A percentile compares a stretch with the other conserved stretches of the same genome.
Evolutionary conservation across 108 stramenopile species (phyloP).

Genomic region (Cyclotella sp.): DNA sequence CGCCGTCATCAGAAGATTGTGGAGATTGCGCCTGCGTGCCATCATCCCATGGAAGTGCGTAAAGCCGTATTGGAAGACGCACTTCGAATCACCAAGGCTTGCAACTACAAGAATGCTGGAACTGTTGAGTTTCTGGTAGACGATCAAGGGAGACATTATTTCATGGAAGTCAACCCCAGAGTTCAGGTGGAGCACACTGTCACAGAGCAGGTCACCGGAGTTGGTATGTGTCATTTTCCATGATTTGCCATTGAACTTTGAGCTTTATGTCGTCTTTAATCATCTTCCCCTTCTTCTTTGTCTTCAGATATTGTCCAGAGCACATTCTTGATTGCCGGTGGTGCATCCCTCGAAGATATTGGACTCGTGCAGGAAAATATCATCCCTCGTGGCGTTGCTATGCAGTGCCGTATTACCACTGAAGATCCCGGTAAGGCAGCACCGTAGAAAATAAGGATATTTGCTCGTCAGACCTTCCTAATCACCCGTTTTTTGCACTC

Average conservation of each 20-base stretch:
- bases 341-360: constrained; percentile 64
- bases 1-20: constrained; percentile 92
- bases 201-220: constrained; percentile 81
- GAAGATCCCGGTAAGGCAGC: constrained; percentile 39
- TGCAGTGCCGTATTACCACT: constrained; percentile 83
- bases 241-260: not conserved
- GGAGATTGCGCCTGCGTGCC: constrained; percentile 69
- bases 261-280: not conserved
- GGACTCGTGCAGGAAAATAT: constrained; percentile 75
- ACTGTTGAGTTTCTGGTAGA: constrained; percentile 94
- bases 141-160: constrained; percentile 79
- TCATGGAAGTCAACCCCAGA: constrained; percentile 86
- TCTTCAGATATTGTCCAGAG: constrained; percentile 56
- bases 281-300: not conserved
- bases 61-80: constrained; percentile 73
- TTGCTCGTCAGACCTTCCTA: not conserved
- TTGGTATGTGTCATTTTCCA: constrained; percentile 25
- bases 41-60: constrained; percentile 62
- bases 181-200: constrained; percentile 91
- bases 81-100: constrained; percentile 76
- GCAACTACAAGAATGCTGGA: constrained; percentile 84
- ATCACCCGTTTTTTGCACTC: too few species aligned
- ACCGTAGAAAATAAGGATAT: not conserved
- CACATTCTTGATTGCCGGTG: constrained; percentile 73
- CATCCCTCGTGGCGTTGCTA: constrained; percentile 61